These are phyloP conservation scores for Solanum virginianum DNA, from an alignment of 257 asterid genomes.

Conservation along the genomic window DNA sequence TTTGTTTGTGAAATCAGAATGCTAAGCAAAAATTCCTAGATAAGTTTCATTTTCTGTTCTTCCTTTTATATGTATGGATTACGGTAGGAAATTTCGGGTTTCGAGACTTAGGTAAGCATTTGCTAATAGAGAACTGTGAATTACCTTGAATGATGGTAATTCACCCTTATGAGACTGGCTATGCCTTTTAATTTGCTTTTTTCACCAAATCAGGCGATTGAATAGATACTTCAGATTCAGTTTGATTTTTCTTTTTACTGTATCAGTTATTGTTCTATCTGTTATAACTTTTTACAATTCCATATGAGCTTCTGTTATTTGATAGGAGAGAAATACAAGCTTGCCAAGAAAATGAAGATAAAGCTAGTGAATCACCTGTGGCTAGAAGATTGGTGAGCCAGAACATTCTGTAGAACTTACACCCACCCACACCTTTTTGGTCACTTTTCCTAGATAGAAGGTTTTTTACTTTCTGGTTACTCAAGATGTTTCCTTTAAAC, in stretches of 20 bases:
- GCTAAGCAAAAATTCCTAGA: background rate
- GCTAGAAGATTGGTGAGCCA: conserved; percentile 79
- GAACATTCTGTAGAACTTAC: background rate
- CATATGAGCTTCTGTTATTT: background rate
- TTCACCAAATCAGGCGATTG: background rate
- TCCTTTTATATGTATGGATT: background rate
- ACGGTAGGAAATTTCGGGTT: background rate
- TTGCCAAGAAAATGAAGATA: conserved; percentile 66
- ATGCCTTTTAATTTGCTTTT: background rate
- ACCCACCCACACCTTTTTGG: background rate
- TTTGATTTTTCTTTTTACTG: background rate
- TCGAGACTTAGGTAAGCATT: background rate
- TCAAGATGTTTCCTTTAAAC: background rate
- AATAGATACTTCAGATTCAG: background rate
- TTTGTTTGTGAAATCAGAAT: background rate
- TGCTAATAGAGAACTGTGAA: background rate
- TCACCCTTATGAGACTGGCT: background rate
- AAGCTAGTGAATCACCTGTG: conserved; percentile 83
- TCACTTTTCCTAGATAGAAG: background rate
- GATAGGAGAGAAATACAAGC: conserved; percentile 80
- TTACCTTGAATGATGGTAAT: background rate
- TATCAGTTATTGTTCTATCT: background rate
- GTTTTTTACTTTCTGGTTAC: background rate
- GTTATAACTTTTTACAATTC: background rate
- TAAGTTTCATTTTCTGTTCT: background rate